Base-by-base conservation (phyloP, 2,329 filamentous ascomycete species). In the Aspergillus fumigatus region DNA sequence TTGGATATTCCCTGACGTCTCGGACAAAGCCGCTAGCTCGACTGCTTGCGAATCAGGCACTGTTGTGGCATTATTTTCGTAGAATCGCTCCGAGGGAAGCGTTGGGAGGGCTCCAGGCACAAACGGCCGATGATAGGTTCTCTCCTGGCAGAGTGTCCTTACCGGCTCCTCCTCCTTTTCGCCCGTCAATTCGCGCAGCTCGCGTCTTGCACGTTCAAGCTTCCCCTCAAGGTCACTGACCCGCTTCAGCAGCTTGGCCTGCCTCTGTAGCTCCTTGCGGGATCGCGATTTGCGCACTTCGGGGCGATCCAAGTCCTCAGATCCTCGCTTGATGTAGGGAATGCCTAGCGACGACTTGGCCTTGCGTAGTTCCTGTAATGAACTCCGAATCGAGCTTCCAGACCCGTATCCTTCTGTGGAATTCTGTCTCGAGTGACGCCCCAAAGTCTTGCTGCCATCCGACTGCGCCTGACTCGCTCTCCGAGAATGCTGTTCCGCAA, bases 211-310 rank as follows among this genome's bases (percentile, higher is more conserved):
- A 38, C 77, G 75, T 17, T 81, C 74, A 29, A 87, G 76, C 65
- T 86, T 85, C 11, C 74, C 68, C 62, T 87, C 84, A 11, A 87
- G 76, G 60, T 86, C 79, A 61, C 82, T 85, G 29, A 87, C 83
- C 52, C 82, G 79, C 70, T 84, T 85, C 43, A 78, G 73, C 32
- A 87, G 71, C 59, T 83, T 84, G 56, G 79, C 75, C 62, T 86
- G 82, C 63, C 79, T 81, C 51, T 80, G 75, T 5, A 86, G 70
- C 52, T 86, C 84, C 62, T 80, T 82, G 63, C 80, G 82, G 2
- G 82, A 84, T 2, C 77, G 77, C 25, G 80, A 76, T 43, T 75
- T 77, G 56, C 77, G 77, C 35, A 82, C 66, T 17, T 64, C 65
- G 7, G 58, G 57, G 3, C 50, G 55, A 10, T 68, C 68, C 8